Evolutionary conservation across 2,329 filamentous ascomycete genomes (phyloP).

Genomic region (Gliomastix tumulicola): DNA sequence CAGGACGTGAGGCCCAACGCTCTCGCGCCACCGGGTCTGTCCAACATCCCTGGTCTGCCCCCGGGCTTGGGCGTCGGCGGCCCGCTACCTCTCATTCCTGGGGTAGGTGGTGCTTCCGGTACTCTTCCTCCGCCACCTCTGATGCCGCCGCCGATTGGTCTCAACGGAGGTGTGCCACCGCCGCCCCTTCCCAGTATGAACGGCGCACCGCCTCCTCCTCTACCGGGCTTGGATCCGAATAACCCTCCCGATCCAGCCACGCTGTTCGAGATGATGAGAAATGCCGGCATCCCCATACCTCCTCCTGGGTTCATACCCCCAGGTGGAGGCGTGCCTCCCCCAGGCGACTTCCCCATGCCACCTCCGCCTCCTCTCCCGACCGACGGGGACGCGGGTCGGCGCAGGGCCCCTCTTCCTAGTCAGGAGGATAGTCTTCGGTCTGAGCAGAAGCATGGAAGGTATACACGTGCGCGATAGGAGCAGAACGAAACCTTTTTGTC

Average conservation of each 20-base stretch:
- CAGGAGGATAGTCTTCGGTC: constrained; percentile 76
- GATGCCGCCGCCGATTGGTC: constrained; percentile 40
- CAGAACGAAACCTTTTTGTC: no score
- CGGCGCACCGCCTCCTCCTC: constrained; percentile 39
- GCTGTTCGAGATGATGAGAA: constrained; percentile 58
- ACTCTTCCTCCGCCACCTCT: constrained; percentile 38
- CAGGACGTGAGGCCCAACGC: constrained; percentile 54
- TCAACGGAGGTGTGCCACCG: constrained; percentile 36
- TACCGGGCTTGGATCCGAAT: constrained; percentile 49
- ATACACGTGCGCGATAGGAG: constrained; percentile 42
- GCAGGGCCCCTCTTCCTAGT: constrained; percentile 69
- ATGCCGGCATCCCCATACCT: constrained; percentile 55
- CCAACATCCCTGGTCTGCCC: constrained; percentile 55
- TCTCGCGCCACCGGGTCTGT: constrained; percentile 29
- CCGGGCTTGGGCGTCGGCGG: constrained; percentile 34
- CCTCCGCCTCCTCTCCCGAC: constrained; percentile 29
- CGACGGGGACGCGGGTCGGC: constrained; percentile 25
- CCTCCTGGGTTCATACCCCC: constrained; percentile 36
- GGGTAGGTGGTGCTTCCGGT: constrained; percentile 34
- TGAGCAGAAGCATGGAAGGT: constrained; percentile 63
- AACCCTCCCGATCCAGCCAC: constrained; percentile 56
- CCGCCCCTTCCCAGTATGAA: constrained; percentile 36
- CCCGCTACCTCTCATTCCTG: constrained; percentile 36
- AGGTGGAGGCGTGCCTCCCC: constrained; percentile 22
- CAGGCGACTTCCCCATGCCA: constrained; percentile 22